Conservation (phyloP, 805 yeast species). For the Lipomyces anomalus region DNA sequence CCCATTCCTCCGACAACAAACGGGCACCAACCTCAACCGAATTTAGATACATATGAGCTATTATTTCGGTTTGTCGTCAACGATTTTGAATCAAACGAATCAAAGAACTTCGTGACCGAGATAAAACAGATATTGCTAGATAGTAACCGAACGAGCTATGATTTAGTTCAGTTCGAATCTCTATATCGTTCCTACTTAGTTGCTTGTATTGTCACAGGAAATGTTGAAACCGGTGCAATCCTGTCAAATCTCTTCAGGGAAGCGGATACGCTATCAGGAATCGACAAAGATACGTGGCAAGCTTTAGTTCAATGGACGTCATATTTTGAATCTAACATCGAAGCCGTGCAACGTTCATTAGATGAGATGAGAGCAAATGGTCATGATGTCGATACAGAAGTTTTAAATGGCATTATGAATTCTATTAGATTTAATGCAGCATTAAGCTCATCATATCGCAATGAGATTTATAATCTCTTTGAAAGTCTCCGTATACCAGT, state of each 20-base stretch:
- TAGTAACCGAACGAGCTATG: constrained; percentile 8
- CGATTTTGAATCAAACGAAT: constrained; percentile 7
- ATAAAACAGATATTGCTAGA: constrained; percentile 9
- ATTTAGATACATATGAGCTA: constrained; percentile 21
- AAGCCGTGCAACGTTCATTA: constrained; percentile 13
- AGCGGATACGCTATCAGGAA: constrained; percentile 9
- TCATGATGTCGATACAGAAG: neutral
- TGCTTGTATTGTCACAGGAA: constrained; percentile 11
- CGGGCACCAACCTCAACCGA: constrained; percentile 2
- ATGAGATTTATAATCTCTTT: constrained; percentile 9
- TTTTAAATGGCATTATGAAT: constrained; percentile 15
- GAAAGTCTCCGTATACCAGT: constrained; percentile 1
- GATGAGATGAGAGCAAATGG: constrained; percentile 23
- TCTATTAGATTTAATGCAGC: constrained; percentile 1
- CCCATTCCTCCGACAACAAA: neutral
- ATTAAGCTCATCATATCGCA: constrained; percentile 9
- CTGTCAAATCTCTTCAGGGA: constrained; percentile 1
- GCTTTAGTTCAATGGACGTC: constrained; percentile 34
- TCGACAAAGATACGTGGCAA: constrained; percentile 35
- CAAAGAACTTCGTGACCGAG: constrained; percentile 9
- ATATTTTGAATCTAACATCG: constrained; percentile 23
- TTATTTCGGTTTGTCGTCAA: constrained; percentile 18
- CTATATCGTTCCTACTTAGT: constrained; percentile 18
- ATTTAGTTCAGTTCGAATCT: constrained; percentile 9
- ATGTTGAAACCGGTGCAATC: neutral